Evolutionary conservation across 2,329 filamentous ascomycete genomes (phyloP).

Genomic region (Fusarium poae): DNA sequence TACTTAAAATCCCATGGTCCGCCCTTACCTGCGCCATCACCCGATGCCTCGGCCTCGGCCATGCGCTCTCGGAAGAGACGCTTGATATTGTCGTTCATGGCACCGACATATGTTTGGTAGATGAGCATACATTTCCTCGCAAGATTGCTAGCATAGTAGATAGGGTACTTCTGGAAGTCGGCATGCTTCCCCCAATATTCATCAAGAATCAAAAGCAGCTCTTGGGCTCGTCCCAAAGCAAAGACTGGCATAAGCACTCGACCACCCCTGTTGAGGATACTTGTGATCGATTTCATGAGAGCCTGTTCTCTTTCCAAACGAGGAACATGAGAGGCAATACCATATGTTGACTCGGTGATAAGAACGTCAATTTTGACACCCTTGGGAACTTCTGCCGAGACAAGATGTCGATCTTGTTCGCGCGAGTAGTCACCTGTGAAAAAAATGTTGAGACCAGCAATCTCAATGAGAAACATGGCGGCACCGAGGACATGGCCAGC

Average conservation of each 20-base stretch:
- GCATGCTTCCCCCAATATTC: constrained; percentile 95
- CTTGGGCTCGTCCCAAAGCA: constrained; percentile 91
- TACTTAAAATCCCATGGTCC: constrained; percentile 98
- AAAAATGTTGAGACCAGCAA: constrained; percentile 94
- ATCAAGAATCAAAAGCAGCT: constrained; percentile 92
- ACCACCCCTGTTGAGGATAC: constrained; percentile 89
- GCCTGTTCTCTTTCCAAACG: constrained; percentile 91
- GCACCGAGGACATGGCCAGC: constrained; percentile 98
- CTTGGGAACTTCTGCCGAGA: constrained; percentile 90
- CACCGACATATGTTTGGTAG: constrained; percentile 97
- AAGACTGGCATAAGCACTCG: constrained; percentile 96
- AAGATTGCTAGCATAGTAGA: constrained; percentile 97
- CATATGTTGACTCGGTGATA: constrained; percentile 97
- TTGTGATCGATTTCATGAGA: constrained; percentile 94
- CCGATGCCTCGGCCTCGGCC: constrained; percentile 86
- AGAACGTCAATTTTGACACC: constrained; percentile 94
- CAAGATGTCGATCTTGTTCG: constrained; percentile 94
- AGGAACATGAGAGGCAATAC: constrained; percentile 92
- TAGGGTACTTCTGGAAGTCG: constrained; percentile 90
- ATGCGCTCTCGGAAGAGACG: constrained; percentile 92
- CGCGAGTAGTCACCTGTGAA: constrained; percentile 98
- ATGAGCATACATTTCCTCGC: constrained; percentile 98
- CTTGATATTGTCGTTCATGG: constrained; percentile 99
- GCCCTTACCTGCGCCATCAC: constrained; percentile 79
- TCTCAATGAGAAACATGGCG: constrained; percentile 98